These are phyloP conservation scores for Heimioporus sp. DNA, from an alignment of 768 basidiomycete species.

Conservation along the genomic window DNA sequence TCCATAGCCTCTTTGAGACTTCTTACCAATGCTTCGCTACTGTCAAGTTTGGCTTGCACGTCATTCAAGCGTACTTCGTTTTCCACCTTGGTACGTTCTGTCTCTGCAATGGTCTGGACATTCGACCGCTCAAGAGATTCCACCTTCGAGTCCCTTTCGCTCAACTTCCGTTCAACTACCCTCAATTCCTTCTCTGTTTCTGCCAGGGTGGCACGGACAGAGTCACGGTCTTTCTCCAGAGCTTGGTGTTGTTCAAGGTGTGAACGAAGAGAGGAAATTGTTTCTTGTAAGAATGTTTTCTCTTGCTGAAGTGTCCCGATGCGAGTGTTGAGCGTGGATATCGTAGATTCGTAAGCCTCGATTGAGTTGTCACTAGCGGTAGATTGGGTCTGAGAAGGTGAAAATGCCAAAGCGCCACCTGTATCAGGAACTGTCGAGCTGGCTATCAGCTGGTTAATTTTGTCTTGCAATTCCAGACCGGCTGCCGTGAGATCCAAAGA, in stretches of 20 bases:
- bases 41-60: conserved; percentile 43
- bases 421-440: conserved; percentile 20
- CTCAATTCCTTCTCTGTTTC: conserved; percentile 45
- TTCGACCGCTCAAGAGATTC: conserved; percentile 47
- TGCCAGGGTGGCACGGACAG: conserved; percentile 36
- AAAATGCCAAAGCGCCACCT: conserved; percentile 11
- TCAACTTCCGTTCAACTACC: conserved; percentile 40
- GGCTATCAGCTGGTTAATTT: conserved; percentile 44
- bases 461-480: conserved; percentile 45
- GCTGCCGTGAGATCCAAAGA: conserved; percentile 39
- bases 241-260: conserved; percentile 23
- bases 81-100: conserved; percentile 48
- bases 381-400: conserved; percentile 40
- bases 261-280: conserved; percentile 22
- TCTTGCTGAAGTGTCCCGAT: conserved; percentile 69
- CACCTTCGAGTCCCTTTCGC: conserved; percentile 43
- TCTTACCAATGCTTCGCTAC: conserved; percentile 41
- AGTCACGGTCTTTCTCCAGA: conserved; percentile 46
- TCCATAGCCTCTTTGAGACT: conserved; percentile 53
- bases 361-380: conserved; percentile 23
- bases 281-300: conserved; percentile 54
- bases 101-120: conserved; percentile 35
- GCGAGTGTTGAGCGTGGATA: conserved; percentile 29
- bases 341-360: conserved; percentile 14
- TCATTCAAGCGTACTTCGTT: conserved; percentile 42